Base-by-base conservation (phyloP, 192 early-diverging fungal species). In the Backusella sp. region DNA sequence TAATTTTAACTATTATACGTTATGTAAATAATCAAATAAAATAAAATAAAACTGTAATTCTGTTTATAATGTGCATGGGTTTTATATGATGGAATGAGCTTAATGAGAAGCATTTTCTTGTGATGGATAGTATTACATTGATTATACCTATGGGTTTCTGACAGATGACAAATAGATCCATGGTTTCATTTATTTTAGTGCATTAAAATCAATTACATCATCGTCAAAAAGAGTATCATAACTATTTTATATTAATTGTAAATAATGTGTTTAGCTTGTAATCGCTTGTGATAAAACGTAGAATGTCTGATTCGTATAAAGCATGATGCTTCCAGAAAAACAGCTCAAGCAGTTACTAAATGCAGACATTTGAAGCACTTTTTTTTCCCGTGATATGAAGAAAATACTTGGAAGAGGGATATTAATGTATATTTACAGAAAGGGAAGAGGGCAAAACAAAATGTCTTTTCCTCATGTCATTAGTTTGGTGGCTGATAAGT, bases 401-500 rank as follows among this genome's bases (percentile, higher is more conserved):
- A 32, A 32, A 32, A 32, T 32, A 32, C 32, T 32, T 3, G 32
- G 32, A 32, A 32, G 37, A n/a, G 5, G 37, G 36, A 6, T n/a
- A 52, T 52, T 17, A 52, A 53, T n/a, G 21, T n/a, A n/a, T n/a
- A 19, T 53, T 53, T 53, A n/a, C 11, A 39, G 5, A 11, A 39
- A 11, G 9, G 37, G 37, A 11, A 39, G 9, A 11, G 11, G 37
- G 21, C 6, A 21, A 53, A 53, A 21, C 1, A 7, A 17, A 7
- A 2, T 17, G 6, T 5, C n/a, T 53, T n/a, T 46, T n/a, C 21
- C 17, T 56, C 6, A 23, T 6, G 17, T 21, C n/a, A 23, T 77
- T 78, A 78, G 37, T 41, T 46, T 21, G 65, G 66, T 28, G 80
- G 80, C 37, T 75, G 73, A 30, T 82, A 66, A 42, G 77, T 36